Evolutionary conservation across 352 stramenopile species (phyloP), one percentile per base, ranked within the genome.

Genomic region (Phytophthora lateralis): DNA sequence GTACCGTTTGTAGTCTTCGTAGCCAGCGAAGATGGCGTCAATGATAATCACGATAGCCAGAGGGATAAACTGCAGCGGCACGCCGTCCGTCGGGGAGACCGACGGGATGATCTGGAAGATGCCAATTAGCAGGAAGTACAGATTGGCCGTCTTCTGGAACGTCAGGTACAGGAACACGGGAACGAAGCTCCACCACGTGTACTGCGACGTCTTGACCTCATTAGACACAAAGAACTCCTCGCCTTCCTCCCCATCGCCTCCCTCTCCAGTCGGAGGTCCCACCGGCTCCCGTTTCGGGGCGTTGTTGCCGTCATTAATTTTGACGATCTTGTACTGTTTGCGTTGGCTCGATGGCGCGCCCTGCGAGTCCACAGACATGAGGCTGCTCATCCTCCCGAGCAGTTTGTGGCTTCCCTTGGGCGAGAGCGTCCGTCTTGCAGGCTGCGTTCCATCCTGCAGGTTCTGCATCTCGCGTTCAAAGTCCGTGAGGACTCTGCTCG

Each of bases 101-200:
- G 79, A 72, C 1, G 87, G 87, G 55, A 95, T 91, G 71, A 93
- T 80, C 65, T 96, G 85, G 63, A 96, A 89, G 43, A 96, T 89
- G n/a, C 84, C 85, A 55, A 96, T 94, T 11, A 93, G 71, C 34
- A 96, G 50, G 54, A 96, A 96, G 61, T 96, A 96, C 55, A 96
- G 44, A 58, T 96, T 95, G 21, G 88, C 88, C 0, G 83, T 94
- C 74, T 95, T 95, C 66, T 90, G 80, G 70, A 96, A 96, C 32
- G 83, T 93, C 32, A 92, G 52, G 45, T 92, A 95, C 17, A 96
- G 62, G 44, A 96, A 96, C 38, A 96, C 83, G 0, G 88, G 88
- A 20, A 91, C 73, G 60, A 96, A 95, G 58, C 78, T 94, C 86
- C 86, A 96, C 85, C 83, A 93, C 57, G 87, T 93, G 64, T 95